Percentiles rank a stretch among this genome's conserved stretches.
Conservation (phyloP, 202 grass and related monocot genomes). For the Carex sylvatica region DNA sequence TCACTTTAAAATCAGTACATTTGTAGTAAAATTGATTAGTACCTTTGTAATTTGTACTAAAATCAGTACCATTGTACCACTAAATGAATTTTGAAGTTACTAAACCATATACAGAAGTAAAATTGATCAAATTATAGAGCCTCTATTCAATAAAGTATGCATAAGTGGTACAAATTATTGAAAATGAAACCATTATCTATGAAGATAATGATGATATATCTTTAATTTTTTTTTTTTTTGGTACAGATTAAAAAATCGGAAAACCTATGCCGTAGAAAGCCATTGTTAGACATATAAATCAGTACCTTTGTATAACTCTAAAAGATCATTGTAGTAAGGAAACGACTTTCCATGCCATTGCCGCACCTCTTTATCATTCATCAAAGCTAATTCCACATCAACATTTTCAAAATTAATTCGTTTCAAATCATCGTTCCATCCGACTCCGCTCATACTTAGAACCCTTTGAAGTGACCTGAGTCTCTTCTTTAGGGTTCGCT, state of each 20-base stretch:
- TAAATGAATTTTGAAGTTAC: too few species aligned
- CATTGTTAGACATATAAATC: not conserved
- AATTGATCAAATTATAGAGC: too few species aligned
- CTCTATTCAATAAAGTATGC: not conserved
- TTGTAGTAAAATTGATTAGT: too few species aligned
- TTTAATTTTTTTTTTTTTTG: too few species aligned
- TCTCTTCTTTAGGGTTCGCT: not conserved
- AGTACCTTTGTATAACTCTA: constrained; percentile 7
- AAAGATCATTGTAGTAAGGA: constrained; percentile 18
- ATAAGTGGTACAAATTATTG: not conserved
- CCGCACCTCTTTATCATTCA: constrained; percentile 14
- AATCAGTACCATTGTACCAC: too few species aligned
- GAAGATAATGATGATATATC: too few species aligned
- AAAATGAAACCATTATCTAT: not conserved
- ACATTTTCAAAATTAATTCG: not conserved
- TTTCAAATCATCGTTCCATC: constrained; percentile 11
- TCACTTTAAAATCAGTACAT: too few species aligned
- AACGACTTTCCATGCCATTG: constrained; percentile 22
- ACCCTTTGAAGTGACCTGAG: not conserved
- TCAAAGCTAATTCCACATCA: not conserved
- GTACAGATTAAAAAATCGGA: too few species aligned
- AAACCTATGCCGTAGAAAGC: too few species aligned
- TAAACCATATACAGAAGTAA: too few species aligned
- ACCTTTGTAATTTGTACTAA: too few species aligned
- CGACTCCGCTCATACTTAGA: not conserved